These are phyloP conservation scores for Globisporangium cystogenes DNA, from an alignment of 352 stramenopile genomes.

Conservation along the genomic window DNA sequence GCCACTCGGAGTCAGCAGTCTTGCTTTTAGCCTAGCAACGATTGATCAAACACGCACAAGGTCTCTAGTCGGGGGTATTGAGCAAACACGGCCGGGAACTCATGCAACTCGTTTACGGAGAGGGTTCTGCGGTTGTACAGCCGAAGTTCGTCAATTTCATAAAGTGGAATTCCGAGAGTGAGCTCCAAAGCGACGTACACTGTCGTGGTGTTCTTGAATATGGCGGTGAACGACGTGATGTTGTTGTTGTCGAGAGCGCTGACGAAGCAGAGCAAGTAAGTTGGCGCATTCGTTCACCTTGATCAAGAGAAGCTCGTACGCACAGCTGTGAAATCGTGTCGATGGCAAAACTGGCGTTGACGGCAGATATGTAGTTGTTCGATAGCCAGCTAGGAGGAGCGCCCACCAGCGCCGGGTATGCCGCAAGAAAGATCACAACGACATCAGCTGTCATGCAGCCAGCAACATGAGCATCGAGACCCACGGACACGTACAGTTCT, in stretches of 20 bases:
- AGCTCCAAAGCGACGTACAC: background rate
- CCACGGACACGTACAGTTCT: background rate
- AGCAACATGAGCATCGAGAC: background rate
- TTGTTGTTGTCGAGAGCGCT: conserved; percentile 1
- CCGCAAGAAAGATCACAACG: too few species aligned
- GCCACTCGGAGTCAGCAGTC: background rate
- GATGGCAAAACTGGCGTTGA: background rate
- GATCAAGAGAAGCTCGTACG: background rate
- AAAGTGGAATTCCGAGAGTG: too few species aligned
- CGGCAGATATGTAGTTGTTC: conserved; percentile 2
- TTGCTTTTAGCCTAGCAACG: background rate
- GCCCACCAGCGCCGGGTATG: background rate
- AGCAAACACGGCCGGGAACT: background rate
- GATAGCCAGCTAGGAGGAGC: background rate
- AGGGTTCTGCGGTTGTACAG: background rate
- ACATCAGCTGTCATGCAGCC: background rate
- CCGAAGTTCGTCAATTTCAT: too few species aligned
- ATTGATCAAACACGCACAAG: background rate
- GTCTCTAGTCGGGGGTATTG: conserved; percentile 1
- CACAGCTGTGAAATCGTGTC: conserved; percentile 2
- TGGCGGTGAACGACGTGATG: conserved; percentile 4
- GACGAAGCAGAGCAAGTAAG: background rate
- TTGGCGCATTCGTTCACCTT: background rate
- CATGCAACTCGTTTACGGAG: background rate
- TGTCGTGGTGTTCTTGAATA: conserved; percentile 1